Conservation (phyloP, 441 rosid genomes). For the Pelargonium hybrid region DNA sequence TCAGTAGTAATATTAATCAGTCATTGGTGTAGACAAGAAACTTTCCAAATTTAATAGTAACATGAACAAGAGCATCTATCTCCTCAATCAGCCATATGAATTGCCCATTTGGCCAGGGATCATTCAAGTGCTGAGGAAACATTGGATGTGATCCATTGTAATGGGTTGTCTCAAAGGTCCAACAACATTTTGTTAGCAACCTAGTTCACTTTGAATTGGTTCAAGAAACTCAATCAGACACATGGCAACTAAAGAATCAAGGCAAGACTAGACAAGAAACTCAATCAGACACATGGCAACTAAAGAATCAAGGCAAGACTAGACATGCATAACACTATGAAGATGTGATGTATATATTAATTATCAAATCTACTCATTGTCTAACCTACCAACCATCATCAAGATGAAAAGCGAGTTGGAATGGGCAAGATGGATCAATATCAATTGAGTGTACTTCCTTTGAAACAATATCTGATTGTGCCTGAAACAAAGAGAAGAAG, state of each 20-base stretch:
- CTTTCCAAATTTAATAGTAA: too few relatives aligned
- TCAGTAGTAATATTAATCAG: too few relatives aligned
- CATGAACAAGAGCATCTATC: not conserved
- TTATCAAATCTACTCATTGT: constrained; percentile 9
- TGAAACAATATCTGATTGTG: constrained; percentile 66
- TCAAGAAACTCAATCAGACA: not conserved
- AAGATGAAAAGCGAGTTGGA: constrained; percentile 85
- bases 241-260: not conserved
- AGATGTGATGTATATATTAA: not conserved
- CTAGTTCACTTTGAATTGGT: not conserved
- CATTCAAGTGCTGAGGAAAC: not conserved
- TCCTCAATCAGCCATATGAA: not conserved
- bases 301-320: not conserved
- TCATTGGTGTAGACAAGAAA: too few relatives aligned
- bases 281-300: not conserved
- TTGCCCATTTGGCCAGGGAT: not conserved
- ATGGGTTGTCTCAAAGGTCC: not conserved
- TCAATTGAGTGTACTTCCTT: constrained; percentile 73
- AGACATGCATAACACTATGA: not conserved
- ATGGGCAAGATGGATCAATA: constrained; percentile 68
- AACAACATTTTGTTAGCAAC: not conserved
- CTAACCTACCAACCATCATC: constrained; percentile 82
- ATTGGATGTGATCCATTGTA: not conserved
- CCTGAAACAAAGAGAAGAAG: constrained; percentile 34
- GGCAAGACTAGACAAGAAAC: not conserved